Conservation (phyloP, 1,284 basidiomycete species). For the Chondrostereum purpureum region DNA sequence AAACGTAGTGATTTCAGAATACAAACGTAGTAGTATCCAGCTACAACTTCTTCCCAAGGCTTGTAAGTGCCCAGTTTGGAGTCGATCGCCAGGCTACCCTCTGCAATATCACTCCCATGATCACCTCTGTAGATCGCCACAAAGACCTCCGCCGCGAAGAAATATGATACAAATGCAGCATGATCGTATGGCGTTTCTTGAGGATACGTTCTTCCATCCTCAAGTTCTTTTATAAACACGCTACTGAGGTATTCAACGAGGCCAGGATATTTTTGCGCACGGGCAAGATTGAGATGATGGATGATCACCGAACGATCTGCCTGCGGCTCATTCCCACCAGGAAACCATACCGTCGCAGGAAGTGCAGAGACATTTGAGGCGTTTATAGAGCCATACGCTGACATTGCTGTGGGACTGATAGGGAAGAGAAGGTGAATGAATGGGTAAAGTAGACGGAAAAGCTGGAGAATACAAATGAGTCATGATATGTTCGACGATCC, state of each 20-base stretch:
- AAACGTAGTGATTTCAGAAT: constrained; percentile 11
- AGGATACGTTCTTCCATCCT: constrained; percentile 77
- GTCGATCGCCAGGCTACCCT: constrained; percentile 16
- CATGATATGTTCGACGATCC: no score
- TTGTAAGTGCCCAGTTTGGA: constrained; percentile 35
- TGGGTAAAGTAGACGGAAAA: no score
- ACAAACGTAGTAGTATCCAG: constrained; percentile 79
- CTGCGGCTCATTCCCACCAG: constrained; percentile 16
- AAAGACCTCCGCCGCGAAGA: constrained; percentile 71
- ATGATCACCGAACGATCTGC: constrained; percentile 32
- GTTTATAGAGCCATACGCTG: constrained; percentile 40
- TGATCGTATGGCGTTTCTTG: constrained; percentile 59
- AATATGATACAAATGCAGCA: constrained; percentile 64
- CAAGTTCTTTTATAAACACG: constrained; percentile 70
- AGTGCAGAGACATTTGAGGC: constrained; percentile 18
- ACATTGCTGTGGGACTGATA: no score
- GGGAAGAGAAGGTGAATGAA: no score
- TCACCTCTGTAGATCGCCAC: constrained; percentile 49
- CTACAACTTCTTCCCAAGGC: constrained; percentile 63
- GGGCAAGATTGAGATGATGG: constrained; percentile 56
- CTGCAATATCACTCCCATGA: constrained; percentile 20
- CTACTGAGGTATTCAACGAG: constrained; percentile 57
- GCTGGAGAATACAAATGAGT: no score
- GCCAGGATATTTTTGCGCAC: constrained; percentile 35
- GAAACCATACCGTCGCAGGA: constrained; percentile 25